A percentile compares a stretch with the other conserved stretches of the same genome.
phyloP scores from a whole-genome alignment of 129 eudicot genomes.

The Tanacetum coccineum region DNA sequence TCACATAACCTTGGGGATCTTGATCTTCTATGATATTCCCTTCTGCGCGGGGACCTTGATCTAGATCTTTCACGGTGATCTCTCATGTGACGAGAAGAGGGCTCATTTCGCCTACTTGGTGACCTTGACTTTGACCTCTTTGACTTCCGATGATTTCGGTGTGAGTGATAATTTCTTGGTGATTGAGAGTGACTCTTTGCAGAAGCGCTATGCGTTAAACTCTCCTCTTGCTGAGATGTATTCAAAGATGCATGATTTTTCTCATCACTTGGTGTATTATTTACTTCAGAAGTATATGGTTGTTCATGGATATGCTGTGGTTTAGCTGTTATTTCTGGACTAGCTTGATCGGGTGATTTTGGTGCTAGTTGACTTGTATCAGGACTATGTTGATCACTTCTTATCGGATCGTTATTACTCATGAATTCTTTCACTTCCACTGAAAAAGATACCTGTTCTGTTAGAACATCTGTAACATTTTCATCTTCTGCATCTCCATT shows the following conservation, averaged over 20 bases:
- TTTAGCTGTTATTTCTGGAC: not conserved
- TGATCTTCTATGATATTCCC: constrained; percentile 7
- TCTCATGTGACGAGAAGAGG: constrained; percentile 5
- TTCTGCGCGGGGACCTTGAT: constrained; percentile 8
- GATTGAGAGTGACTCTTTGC: constrained; percentile 2
- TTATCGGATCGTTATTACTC: not conserved
- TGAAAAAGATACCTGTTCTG: not conserved
- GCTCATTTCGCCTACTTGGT: constrained; percentile 7
- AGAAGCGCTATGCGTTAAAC: not conserved
- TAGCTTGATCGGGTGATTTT: constrained; percentile 1
- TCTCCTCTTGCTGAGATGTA: not conserved
- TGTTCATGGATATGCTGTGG: not conserved
- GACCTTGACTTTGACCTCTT: constrained; percentile 7
- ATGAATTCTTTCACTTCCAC: not conserved
- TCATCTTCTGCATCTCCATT: not conserved
- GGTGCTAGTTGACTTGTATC: not conserved
- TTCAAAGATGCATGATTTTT: not conserved
- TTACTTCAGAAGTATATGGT: not conserved
- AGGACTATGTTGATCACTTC: not conserved
- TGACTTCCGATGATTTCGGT: not conserved
- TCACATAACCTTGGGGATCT: constrained; percentile 15
- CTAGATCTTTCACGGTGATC: constrained; percentile 10
- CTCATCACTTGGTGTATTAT: not conserved
- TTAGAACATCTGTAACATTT: not conserved
- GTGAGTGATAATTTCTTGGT: constrained; percentile 1